phyloP scores from a whole-genome alignment of 139 green algal species.

The Micractinium sp. region DNA sequence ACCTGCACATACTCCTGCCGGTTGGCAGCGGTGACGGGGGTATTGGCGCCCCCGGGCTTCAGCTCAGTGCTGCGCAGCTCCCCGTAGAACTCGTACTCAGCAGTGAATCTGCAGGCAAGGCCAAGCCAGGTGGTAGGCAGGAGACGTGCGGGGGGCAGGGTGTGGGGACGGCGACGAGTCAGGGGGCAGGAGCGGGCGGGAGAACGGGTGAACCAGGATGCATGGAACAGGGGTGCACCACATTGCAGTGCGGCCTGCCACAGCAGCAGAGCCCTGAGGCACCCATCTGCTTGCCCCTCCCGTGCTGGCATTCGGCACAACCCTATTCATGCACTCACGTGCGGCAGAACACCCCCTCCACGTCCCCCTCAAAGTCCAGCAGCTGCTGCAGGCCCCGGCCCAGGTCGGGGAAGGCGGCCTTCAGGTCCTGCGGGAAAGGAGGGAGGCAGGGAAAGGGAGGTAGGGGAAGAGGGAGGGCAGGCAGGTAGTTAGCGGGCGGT shows the following conservation, averaged over 20 bases:
- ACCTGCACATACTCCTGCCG: constrained; percentile 62
- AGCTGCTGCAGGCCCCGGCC: constrained; percentile 70
- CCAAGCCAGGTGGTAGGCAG: neutral
- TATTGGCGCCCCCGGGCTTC: constrained; percentile 57
- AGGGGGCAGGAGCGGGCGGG: neutral
- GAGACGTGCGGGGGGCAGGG: neutral
- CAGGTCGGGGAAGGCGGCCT: constrained; percentile 64
- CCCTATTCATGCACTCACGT: neutral
- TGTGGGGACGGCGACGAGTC: neutral
- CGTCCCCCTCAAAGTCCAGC: constrained; percentile 72
- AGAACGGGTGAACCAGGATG: neutral
- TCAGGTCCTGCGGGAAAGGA: constrained; percentile 55
- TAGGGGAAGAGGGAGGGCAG: no score
- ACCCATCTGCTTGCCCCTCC: neutral
- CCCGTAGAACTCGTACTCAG: constrained; percentile 71
- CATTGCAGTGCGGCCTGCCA: neutral
- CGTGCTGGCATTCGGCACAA: neutral
- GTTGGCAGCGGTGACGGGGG: constrained; percentile 82
- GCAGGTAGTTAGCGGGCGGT: no score
- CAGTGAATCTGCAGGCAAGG: constrained; percentile 42
- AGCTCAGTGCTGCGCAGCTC: constrained; percentile 59
- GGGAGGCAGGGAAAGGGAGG: neutral
- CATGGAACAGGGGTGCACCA: neutral
- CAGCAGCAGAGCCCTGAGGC: neutral
- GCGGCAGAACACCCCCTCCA: constrained; percentile 59